phyloP scores from a whole-genome alignment of 2,329 filamentous ascomycete species.

The Aspergillus quadricinctus region DNA sequence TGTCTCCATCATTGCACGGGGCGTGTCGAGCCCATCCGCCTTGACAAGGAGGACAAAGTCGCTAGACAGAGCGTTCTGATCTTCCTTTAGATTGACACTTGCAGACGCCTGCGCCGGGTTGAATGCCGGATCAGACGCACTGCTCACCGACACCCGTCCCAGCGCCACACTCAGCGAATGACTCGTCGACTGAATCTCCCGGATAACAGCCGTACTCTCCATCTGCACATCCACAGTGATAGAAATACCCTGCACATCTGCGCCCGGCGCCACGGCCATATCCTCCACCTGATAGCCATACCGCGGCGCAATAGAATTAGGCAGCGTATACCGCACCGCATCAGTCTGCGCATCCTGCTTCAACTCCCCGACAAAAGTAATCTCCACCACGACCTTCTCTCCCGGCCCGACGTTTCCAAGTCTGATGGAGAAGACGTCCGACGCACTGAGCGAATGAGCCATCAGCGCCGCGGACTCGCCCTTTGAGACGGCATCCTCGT shows the following conservation, averaged over 20 bases:
- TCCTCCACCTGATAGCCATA: conserved; percentile 46
- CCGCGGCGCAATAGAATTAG: conserved; percentile 62
- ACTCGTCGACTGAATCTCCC: conserved; percentile 61
- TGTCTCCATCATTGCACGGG: conserved; percentile 61
- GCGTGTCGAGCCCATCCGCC: conserved; percentile 56
- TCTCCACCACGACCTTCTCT: conserved; percentile 55
- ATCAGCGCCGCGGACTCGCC: conserved; percentile 63
- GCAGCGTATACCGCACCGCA: conserved; percentile 65
- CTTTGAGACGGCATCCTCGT: conserved; percentile 53
- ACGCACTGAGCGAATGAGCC: conserved; percentile 55
- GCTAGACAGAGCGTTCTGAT: conserved; percentile 39
- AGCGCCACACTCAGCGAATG: conserved; percentile 64
- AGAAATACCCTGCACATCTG: conserved; percentile 39
- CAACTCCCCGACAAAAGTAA: conserved; percentile 65
- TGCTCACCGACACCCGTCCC: conserved; percentile 49
- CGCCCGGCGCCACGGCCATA: neutral
- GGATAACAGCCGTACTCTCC: conserved; percentile 53
- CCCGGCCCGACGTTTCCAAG: conserved; percentile 63
- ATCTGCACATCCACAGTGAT: conserved; percentile 60
- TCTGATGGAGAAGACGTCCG: conserved; percentile 64
- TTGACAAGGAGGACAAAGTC: conserved; percentile 66
- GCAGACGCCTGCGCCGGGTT: conserved; percentile 59
- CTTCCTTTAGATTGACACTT: conserved; percentile 49
- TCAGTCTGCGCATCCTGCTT: conserved; percentile 67
- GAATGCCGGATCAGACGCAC: conserved; percentile 43